phyloP scores from a whole-genome alignment of 768 basidiomycete species.

The Leucocoprinus birnbaumii region DNA sequence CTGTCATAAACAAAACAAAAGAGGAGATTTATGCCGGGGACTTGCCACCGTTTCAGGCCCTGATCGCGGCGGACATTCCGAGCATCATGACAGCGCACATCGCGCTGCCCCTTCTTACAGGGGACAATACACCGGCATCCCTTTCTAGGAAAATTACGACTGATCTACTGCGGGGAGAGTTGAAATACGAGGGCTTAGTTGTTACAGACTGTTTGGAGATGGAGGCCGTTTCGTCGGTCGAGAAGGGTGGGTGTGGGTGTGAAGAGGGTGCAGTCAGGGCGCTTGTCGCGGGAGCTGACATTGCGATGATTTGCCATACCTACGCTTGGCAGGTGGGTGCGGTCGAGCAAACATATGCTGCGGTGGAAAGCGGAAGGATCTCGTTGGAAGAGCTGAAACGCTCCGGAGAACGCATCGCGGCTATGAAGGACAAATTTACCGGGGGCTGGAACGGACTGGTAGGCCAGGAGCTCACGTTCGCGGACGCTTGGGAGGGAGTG shows the following conservation, averaged over 20 bases:
- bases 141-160: conserved; percentile 52
- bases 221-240: conserved; percentile 58
- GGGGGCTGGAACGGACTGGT: conserved; percentile 39
- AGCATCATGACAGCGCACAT: conserved; percentile 77
- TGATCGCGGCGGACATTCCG: conserved; percentile 39
- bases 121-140: conserved; percentile 55
- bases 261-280: conserved; percentile 54
- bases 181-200: conserved; percentile 56
- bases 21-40: conserved; percentile 42
- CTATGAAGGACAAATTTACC: conserved; percentile 49
- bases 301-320: conserved; percentile 76
- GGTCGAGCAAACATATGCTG: conserved; percentile 47
- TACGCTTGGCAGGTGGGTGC: conserved; percentile 51
- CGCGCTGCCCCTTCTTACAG: conserved; percentile 58
- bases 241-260: conserved; percentile 41
- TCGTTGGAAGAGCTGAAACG: conserved; percentile 30
- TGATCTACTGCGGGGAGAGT: conserved; percentile 44
- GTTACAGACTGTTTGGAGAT: conserved; percentile 80
- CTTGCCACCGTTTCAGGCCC: conserved; percentile 53
- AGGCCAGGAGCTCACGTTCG: conserved; percentile 19
- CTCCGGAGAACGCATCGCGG: conserved; percentile 44
- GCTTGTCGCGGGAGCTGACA: conserved; percentile 61
- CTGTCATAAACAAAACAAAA: conserved; percentile 51
- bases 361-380: conserved; percentile 43
- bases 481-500: conserved; percentile 28